A percentile compares a stretch with the other conserved stretches of the same genome.
Conservation (phyloP, 2,329 filamentous ascomycete genomes). For the Tolypocladium paradoxum region DNA sequence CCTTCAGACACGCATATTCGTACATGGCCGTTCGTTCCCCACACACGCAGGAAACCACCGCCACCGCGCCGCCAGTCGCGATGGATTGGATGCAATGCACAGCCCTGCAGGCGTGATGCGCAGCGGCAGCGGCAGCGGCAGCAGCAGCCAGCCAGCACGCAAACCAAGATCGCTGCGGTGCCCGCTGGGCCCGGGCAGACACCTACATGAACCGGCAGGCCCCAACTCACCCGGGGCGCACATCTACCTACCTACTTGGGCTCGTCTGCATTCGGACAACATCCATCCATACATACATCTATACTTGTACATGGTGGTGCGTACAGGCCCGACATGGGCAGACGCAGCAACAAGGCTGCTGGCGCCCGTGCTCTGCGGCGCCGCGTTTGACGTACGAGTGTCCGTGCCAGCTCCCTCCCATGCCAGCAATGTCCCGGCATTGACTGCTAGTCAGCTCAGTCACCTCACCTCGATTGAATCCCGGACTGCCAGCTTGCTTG, state of each 20-base stretch:
- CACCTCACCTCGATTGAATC: background rate
- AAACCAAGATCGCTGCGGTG: background rate
- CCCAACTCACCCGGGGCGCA: no score
- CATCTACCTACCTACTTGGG: no score
- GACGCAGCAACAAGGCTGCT: background rate
- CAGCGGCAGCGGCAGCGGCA: background rate
- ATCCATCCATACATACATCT: no score
- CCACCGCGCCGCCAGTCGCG: background rate
- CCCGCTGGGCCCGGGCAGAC: background rate
- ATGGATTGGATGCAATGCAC: background rate
- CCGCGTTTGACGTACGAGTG: background rate
- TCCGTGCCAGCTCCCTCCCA: no score
- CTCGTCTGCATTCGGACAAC: background rate
- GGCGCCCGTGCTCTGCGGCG: background rate
- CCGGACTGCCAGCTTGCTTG: background rate
- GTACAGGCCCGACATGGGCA: background rate
- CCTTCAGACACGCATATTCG: background rate
- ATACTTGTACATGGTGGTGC: background rate
- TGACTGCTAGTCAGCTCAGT: background rate
- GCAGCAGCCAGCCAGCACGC: background rate
- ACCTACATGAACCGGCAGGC: background rate
- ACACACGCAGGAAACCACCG: background rate
- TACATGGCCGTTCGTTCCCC: background rate
- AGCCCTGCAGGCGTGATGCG: conserved; percentile 5
- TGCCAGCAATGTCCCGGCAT: background rate